These are phyloP conservation scores for Fomitopsis palustris DNA, from an alignment of 1,284 basidiomycete genomes.

Conservation along the genomic window DNA sequence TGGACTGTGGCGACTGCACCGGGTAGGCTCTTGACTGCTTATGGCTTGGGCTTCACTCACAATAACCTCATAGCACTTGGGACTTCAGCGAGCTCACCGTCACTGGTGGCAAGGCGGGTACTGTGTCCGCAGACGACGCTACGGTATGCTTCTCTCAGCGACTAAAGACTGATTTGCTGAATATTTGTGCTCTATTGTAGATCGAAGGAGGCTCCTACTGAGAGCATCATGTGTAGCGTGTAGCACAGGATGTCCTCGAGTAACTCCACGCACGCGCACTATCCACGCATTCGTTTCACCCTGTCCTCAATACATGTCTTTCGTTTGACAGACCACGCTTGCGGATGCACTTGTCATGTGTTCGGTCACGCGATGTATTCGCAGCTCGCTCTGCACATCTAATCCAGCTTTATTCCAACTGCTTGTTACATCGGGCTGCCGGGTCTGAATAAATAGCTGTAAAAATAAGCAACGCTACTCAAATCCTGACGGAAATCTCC, in stretches of 20 bases:
- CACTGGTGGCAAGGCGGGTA: slow-evolving; percentile 39
- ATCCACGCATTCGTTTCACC: no score
- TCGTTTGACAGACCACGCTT: not conserved
- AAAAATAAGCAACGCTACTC: slow-evolving; percentile 1
- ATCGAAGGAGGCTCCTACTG: not conserved
- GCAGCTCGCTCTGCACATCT: not conserved
- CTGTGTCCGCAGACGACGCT: slow-evolving; percentile 18
- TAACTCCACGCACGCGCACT: no score
- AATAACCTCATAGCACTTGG: slow-evolving; percentile 36
- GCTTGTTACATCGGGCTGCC: no score
- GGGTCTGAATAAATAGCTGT: slow-evolving; percentile 5
- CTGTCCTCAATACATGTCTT: no score
- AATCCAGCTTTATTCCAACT: not conserved
- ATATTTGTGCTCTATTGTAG: not conserved
- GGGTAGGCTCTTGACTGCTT: slow-evolving; percentile 11
- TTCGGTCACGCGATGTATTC: not conserved
- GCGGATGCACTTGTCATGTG: not conserved
- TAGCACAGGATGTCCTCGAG: no score
- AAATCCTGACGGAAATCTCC: slow-evolving; percentile 49
- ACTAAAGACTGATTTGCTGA: not conserved
- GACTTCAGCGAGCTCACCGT: slow-evolving; percentile 46
- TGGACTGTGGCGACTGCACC: slow-evolving; percentile 32
- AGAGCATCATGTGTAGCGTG: not conserved
- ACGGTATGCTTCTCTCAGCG: not conserved
- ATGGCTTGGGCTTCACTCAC: not conserved